These are phyloP conservation scores for Domatiomyces catenatus DNA, from an alignment of 2,329 filamentous ascomycete species.

Conservation along the genomic window DNA sequence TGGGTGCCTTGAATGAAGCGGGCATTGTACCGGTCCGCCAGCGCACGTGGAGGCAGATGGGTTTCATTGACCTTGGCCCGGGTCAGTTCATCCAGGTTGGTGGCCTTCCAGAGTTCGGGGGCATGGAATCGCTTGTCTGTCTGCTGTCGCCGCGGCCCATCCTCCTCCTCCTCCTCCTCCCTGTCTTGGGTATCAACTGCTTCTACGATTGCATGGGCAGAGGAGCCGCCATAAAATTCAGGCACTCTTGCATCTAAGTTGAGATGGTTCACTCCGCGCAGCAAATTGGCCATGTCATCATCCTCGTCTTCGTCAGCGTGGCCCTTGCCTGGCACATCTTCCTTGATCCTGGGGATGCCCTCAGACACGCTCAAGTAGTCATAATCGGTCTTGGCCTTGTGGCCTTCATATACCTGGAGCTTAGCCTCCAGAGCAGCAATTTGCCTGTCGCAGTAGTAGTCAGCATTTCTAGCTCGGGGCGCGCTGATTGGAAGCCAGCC, in stretches of 20 bases:
- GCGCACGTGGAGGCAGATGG: constrained; percentile 1
- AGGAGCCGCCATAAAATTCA: constrained; percentile 3
- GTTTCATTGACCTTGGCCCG: constrained; percentile 1
- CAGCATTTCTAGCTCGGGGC: neutral
- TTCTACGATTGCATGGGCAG: constrained; percentile 4
- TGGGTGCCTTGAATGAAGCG: constrained; percentile 6
- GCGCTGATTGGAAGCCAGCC: neutral
- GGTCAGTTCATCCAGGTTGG: neutral
- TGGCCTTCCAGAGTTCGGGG: constrained; percentile 1
- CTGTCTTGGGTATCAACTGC: constrained; percentile 1
- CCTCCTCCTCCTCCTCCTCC: constrained; percentile 1
- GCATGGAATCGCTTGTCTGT: neutral
- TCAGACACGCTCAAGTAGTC: neutral
- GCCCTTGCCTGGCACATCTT: neutral
- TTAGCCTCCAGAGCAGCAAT: constrained; percentile 5
- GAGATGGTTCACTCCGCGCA: constrained; percentile 6
- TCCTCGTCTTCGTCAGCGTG: neutral
- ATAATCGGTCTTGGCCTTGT: neutral
- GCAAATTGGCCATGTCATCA: constrained; percentile 4
- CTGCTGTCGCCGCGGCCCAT: neutral
- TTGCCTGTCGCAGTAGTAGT: constrained; percentile 1
- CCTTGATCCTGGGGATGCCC: neutral
- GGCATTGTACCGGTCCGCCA: constrained; percentile 3
- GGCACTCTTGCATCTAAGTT: constrained; percentile 2
- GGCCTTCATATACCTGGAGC: constrained; percentile 3